Percentiles rank a stretch among this genome's conserved stretches.
Conservation (phyloP, 352 stramenopile genomes). For the Phytophthora citrophthora region DNA sequence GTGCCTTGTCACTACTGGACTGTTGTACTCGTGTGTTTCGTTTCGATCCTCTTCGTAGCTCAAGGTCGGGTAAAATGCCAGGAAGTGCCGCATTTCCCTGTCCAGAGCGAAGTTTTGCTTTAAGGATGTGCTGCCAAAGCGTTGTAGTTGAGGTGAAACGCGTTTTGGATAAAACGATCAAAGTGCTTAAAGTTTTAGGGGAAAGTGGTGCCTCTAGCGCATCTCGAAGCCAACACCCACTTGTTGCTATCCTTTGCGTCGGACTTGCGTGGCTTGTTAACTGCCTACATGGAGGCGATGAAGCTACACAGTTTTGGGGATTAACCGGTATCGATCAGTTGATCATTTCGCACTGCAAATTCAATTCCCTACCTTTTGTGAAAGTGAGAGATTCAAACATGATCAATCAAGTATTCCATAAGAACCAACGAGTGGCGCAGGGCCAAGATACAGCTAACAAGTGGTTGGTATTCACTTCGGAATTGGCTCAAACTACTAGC, state of each 20-base stretch:
- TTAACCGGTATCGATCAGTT: conserved; percentile 26
- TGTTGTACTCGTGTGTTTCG: conserved; percentile 47
- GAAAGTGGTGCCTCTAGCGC: conserved; percentile 25
- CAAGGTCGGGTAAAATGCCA: not conserved
- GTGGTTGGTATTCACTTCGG: conserved; percentile 24
- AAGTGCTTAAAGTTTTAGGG: conserved; percentile 40
- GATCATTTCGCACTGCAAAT: conserved; percentile 35
- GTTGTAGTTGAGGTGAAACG: conserved; percentile 26
- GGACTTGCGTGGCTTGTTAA: conserved; percentile 44
- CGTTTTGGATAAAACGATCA: conserved; percentile 27
- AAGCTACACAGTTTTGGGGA: conserved; percentile 39
- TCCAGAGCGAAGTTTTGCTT: conserved; percentile 20
- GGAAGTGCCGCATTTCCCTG: not conserved
- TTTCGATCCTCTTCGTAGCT: conserved; percentile 14
- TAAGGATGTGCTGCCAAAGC: conserved; percentile 24
- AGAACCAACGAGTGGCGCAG: not conserved
- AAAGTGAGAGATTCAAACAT: conserved; percentile 41
- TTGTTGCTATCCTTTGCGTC: conserved; percentile 30
- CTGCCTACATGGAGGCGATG: conserved; percentile 45
- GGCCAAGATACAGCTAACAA: not conserved
- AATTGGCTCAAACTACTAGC: not conserved
- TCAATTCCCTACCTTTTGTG: conserved; percentile 42
- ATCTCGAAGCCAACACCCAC: conserved; percentile 25
- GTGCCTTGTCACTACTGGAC: conserved; percentile 44
- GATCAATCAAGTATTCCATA: conserved; percentile 39